phyloP scores from a whole-genome alignment of 2,329 filamentous ascomycete genomes.

The Hysterium pulicare region DNA sequence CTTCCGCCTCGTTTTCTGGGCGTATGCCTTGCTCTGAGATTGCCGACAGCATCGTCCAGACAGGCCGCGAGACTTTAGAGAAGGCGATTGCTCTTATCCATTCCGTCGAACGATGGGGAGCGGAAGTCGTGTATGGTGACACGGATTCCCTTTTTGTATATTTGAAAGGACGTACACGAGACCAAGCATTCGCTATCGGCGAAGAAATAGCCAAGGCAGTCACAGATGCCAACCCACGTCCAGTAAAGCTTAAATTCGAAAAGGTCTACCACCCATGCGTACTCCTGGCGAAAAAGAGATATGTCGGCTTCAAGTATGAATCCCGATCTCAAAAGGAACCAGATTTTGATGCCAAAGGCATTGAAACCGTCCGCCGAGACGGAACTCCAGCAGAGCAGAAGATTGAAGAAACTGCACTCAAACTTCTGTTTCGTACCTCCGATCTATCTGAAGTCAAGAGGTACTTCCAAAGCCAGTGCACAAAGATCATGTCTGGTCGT shows the following conservation, averaged over 20 bases:
- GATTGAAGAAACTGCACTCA: constrained; percentile 89
- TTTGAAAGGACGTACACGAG: constrained; percentile 79
- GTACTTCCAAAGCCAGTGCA: constrained; percentile 87
- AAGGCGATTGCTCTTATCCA: constrained; percentile 92
- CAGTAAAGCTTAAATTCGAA: constrained; percentile 95
- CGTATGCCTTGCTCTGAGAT: constrained; percentile 98
- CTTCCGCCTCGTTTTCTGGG: constrained; percentile 92
- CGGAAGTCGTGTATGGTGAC: constrained; percentile 96
- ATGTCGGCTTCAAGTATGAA: constrained; percentile 98
- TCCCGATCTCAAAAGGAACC: constrained; percentile 69
- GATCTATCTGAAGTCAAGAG: constrained; percentile 84
- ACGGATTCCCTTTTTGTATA: constrained; percentile 94
- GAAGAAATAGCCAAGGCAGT: constrained; percentile 86
- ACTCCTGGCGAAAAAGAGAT: constrained; percentile 92
- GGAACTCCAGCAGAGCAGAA: constrained; percentile 95
- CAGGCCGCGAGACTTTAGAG: constrained; percentile 89
- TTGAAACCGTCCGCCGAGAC: constrained; percentile 93
- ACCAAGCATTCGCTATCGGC: constrained; percentile 88
- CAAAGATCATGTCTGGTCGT: constrained; percentile 84
- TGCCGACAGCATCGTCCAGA: constrained; percentile 96
- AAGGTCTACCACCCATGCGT: constrained; percentile 97
- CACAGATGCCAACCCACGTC: constrained; percentile 84
- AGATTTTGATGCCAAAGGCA: constrained; percentile 96
- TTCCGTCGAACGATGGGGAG: constrained; percentile 79
- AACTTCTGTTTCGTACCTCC: constrained; percentile 82